Evolutionary conservation across 2,329 filamentous ascomycete genomes (phyloP).

Genomic region (Eurotiales sp.): DNA sequence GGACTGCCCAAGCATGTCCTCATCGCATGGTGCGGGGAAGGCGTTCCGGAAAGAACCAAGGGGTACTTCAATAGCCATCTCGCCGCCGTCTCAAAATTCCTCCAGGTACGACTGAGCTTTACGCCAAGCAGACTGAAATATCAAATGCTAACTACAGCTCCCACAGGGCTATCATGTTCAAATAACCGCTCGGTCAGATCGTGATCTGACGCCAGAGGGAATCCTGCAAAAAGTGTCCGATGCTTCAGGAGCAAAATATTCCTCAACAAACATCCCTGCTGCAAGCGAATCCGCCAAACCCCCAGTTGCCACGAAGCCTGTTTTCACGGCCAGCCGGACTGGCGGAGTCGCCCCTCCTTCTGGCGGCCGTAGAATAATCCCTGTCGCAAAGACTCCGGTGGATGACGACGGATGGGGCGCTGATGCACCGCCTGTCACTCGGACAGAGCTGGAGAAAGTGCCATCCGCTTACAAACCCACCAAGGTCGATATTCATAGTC

Average conservation of each 20-base stretch:
- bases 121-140: neutral
- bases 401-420: constrained; percentile 91
- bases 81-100: constrained; percentile 80
- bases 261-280: constrained; percentile 55
- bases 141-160: constrained; percentile 1
- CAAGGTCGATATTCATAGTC: constrained; percentile 86
- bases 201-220: constrained; percentile 78
- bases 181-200: constrained; percentile 88
- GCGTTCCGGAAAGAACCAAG: constrained; percentile 96
- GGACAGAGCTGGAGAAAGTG: constrained; percentile 87
- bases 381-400: constrained; percentile 50
- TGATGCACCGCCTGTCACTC: constrained; percentile 86
- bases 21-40: constrained; percentile 95
- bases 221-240: constrained; percentile 94
- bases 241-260: constrained; percentile 93
- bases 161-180: constrained; percentile 86
- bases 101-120: constrained; percentile 74
- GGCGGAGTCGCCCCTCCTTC: constrained; percentile 62
- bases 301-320: constrained; percentile 80
- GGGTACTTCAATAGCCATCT: constrained; percentile 97
- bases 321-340: constrained; percentile 73
- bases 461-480: constrained; percentile 90
- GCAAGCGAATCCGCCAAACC: constrained; percentile 56
- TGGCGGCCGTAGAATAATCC: constrained; percentile 53
- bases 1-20: constrained; percentile 85